Conservation (phyloP, 768 basidiomycete species). For the Russula sp. region DNA sequence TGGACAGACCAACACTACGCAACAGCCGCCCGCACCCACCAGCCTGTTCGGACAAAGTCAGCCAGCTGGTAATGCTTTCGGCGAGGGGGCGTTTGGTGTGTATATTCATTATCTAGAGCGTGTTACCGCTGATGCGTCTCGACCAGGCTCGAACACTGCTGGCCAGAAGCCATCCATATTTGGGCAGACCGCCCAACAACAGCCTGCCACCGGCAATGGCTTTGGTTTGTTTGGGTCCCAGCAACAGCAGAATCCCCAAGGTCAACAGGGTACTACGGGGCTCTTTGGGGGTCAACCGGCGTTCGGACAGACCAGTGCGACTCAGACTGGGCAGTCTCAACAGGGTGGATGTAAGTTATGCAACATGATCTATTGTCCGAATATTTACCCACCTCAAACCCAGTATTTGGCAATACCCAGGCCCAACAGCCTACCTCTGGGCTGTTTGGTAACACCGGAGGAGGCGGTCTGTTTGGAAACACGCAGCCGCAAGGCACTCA, state of each 20-base stretch:
- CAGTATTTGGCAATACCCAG: conserved; percentile 26
- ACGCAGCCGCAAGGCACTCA: conserved; percentile 19
- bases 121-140: neutral
- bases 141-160: conserved; percentile 14
- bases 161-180: conserved; percentile 28
- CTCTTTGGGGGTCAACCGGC: conserved; percentile 24
- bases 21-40: conserved; percentile 30
- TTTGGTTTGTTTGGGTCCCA: conserved; percentile 31
- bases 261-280: conserved; percentile 27
- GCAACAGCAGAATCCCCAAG: conserved; percentile 35
- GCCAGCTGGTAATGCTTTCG: conserved; percentile 20
- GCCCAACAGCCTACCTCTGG: conserved; percentile 25
- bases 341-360: conserved; percentile 24
- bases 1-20: conserved; percentile 28
- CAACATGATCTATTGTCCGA: neutral
- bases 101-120: neutral
- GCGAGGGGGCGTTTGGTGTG: conserved; percentile 29
- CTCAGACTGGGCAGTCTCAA: conserved; percentile 22
- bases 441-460: conserved; percentile 18
- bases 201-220: conserved; percentile 15
- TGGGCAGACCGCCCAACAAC: conserved; percentile 20
- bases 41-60: conserved; percentile 31
- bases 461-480: conserved; percentile 21
- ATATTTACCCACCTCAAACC: neutral
- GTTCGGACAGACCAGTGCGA: conserved; percentile 19